Percentiles rank a stretch among this genome's conserved stretches.
Evolutionary conservation across 805 yeast genomes (phyloP).

Genomic region (Teunomyces atbi): DNA sequence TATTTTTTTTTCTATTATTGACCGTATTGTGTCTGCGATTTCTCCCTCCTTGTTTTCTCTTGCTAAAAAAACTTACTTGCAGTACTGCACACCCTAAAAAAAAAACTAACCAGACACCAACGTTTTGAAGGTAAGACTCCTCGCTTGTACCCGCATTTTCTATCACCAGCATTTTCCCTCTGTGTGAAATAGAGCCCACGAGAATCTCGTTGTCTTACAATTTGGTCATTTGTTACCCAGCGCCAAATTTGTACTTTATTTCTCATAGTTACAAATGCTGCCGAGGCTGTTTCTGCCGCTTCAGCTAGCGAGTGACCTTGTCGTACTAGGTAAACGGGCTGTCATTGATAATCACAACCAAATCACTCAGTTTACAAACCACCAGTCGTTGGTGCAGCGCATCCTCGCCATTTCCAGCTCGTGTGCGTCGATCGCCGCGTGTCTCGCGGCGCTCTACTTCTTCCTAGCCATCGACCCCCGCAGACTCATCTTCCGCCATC

Average conservation of each 20-base stretch:
- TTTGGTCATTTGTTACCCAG: too few relatives aligned
- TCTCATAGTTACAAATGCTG: not conserved
- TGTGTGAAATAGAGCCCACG: not conserved
- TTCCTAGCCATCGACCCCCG: conserved; percentile 63
- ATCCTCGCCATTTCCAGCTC: conserved; percentile 39
- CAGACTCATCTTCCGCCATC: conserved; percentile 64
- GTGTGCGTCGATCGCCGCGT: conserved; percentile 39
- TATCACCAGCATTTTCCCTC: not conserved
- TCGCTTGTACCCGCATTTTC: not conserved
- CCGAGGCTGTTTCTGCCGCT: conserved; percentile 1
- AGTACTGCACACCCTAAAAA: not conserved
- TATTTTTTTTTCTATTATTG: too few relatives aligned
- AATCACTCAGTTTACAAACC: conserved; percentile 25
- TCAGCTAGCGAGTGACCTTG: not conserved
- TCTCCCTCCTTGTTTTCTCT: not conserved
- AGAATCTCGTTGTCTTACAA: too few relatives aligned
- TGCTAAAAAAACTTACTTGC: not conserved
- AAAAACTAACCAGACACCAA: not conserved
- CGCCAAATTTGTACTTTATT: not conserved
- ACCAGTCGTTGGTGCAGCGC: conserved; percentile 31
- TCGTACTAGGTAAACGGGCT: not conserved
- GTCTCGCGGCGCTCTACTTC: conserved; percentile 60
- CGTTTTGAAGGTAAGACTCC: not conserved
- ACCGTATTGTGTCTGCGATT: too few relatives aligned
- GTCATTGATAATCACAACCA: conserved; percentile 16